Conservation (phyloP, 352 stramenopile genomes). For the Globisporangium mamillatum region DNA sequence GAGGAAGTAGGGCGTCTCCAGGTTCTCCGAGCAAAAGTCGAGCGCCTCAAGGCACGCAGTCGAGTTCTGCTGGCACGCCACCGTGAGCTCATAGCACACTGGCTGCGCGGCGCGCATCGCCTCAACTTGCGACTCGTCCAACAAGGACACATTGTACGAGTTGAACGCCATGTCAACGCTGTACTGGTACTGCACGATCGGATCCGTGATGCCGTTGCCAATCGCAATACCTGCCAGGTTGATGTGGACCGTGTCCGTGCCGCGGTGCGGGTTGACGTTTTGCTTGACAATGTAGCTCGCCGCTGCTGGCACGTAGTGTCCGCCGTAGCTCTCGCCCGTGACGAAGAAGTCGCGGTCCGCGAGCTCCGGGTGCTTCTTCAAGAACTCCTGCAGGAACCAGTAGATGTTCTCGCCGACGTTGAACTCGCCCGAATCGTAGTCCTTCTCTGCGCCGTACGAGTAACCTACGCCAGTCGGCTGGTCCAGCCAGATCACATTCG, state of each 20-base stretch:
- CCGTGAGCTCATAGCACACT: constrained; percentile 53
- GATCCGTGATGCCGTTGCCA: constrained; percentile 79
- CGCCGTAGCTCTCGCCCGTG: constrained; percentile 40
- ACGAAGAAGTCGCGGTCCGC: constrained; percentile 35
- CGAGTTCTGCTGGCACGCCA: constrained; percentile 46
- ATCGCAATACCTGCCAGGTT: constrained; percentile 56
- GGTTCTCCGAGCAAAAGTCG: constrained; percentile 52
- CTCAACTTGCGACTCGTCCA: constrained; percentile 35
- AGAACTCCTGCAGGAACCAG: constrained; percentile 41
- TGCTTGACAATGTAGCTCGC: constrained; percentile 28
- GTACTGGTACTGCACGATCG: constrained; percentile 63
- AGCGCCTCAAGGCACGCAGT: constrained; percentile 41
- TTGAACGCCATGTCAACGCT: constrained; percentile 72
- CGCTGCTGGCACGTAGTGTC: constrained; percentile 37
- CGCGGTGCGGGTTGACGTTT: constrained; percentile 13
- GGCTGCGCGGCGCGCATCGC: constrained; percentile 56
- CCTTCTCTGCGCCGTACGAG: constrained; percentile 24
- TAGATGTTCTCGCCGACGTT: constrained; percentile 44
- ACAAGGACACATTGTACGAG: constrained; percentile 63
- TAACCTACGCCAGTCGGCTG: constrained; percentile 18
- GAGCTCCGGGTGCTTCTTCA: constrained; percentile 34
- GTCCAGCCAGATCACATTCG: constrained; percentile 47
- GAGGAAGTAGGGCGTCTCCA: constrained; percentile 47
- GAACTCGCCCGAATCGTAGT: constrained; percentile 31
- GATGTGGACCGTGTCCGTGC: constrained; percentile 21